Percentiles rank a stretch among this genome's conserved stretches.
Conservation (phyloP, 495 filamentous ascomycete genomes). For the Choiromyces venosus region DNA sequence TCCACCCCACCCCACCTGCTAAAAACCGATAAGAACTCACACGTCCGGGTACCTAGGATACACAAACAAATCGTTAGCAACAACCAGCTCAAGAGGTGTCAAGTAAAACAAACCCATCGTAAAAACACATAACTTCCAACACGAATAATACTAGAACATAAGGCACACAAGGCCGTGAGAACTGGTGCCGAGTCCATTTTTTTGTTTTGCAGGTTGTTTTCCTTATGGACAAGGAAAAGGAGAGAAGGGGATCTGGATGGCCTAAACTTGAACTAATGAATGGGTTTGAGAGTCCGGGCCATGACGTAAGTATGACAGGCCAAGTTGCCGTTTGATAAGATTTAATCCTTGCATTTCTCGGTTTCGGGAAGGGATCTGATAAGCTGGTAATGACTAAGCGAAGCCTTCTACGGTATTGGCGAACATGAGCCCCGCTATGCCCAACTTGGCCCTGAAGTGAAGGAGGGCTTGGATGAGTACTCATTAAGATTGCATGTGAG, state of each 20-base stretch:
- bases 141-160: conserved; percentile 61
- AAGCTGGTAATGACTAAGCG: neutral
- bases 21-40: conserved; percentile 32
- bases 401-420: too few species aligned
- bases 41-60: conserved; percentile 57
- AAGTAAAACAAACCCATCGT: conserved; percentile 64
- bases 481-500: too few species aligned
- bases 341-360: neutral
- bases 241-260: neutral
- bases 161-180: conserved; percentile 42
- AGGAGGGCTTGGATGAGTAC: too few species aligned
- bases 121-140: conserved; percentile 66
- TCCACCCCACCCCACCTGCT: neutral
- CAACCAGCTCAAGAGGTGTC: neutral
- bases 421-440: too few species aligned
- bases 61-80: conserved; percentile 20
- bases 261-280: neutral
- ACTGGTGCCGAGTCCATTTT: conserved; percentile 33
- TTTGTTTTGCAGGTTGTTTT: neutral
- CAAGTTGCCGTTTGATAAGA: neutral
- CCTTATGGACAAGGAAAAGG: neutral
- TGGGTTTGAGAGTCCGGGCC: neutral
- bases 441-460: too few species aligned
- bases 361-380: neutral
- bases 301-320: conserved; percentile 1